Evolutionary conservation across 2,329 filamentous ascomycete genomes (phyloP).

Genomic region (Fusarium domesticum): DNA sequence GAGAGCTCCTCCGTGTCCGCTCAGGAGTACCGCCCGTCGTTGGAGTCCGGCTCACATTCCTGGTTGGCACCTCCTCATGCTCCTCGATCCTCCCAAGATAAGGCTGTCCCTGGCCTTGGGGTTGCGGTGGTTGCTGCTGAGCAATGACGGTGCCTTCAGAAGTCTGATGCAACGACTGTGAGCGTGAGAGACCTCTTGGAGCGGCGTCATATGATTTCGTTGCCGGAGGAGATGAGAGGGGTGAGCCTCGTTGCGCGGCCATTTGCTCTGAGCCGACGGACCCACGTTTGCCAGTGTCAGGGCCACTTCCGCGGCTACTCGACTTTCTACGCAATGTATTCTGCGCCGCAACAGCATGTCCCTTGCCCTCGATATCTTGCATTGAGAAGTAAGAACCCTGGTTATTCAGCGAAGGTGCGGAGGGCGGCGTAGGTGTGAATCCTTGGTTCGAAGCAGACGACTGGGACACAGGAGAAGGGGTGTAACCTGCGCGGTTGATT

Average conservation of each 20-base stretch:
- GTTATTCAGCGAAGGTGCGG: constrained; percentile 9
- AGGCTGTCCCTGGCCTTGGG: constrained; percentile 9
- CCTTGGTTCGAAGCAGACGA: constrained; percentile 14
- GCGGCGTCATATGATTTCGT: constrained; percentile 2
- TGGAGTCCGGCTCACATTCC: constrained; percentile 18
- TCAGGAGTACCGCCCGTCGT: constrained; percentile 12
- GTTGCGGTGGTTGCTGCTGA: constrained; percentile 12
- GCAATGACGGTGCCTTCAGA: constrained; percentile 7
- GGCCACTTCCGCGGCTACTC: constrained; percentile 14
- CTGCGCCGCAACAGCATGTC: constrained; percentile 19
- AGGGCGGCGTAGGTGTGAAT: constrained; percentile 18
- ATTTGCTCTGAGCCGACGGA: constrained; percentile 20
- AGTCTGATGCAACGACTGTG: constrained; percentile 15
- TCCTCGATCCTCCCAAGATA: constrained; percentile 28
- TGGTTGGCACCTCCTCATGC: constrained; percentile 19
- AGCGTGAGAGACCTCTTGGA: constrained; percentile 7
- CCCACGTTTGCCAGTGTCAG: constrained; percentile 19
- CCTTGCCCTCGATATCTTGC: constrained; percentile 19
- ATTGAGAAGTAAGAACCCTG: constrained; percentile 21
- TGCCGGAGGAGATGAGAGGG: constrained; percentile 6
- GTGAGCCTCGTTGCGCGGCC: constrained; percentile 11
- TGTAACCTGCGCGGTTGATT: constrained; percentile 10
- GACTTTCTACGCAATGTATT: constrained; percentile 27
- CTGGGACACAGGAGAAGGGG: constrained; percentile 27
- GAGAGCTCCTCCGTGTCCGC: constrained; percentile 14